Base-by-base conservation (phyloP, 257 asterid genomes). In the Ilex aquifolium region DNA sequence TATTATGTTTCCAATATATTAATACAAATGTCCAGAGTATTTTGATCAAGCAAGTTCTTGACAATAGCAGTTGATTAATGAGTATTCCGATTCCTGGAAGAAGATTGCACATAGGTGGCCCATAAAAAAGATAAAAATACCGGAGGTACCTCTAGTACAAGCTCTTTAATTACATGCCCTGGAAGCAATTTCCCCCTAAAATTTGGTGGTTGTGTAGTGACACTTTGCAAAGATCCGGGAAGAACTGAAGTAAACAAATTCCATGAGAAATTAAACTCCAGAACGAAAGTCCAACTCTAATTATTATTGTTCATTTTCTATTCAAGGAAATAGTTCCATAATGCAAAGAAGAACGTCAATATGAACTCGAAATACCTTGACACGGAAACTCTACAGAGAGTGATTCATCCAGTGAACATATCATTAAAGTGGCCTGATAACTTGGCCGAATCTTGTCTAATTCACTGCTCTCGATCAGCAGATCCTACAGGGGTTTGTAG, bases 391-490 rank as follows among this genome's bases (percentile, higher is more conserved):
- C 67, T 17, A 72, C 72, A 11, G 59, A 74, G 32, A 74, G 57
- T 6, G 69, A 66, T 52, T 73, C 63, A 64, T 84, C 84, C 13
- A 2, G 71, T 2, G 80, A 57, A 63, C 74, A 67, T 60, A 87
- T 67, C 59, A 39, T 40, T 48, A 84, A 65, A 0, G 74, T 62
- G 17, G 84, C 82, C 61, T 71, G 76, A 84, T 84, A 84, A 36
- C 60, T 72, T 16, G 91, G 95, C 10, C 80, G 77, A 70, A 82
- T 78, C 72, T 56, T 71, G 67, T 80, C 85, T 71, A 87, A 51
- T 11, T 60, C 70, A 32, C 57, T 54, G 71, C 75, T 76, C 67
- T 56, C 58, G 64, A 84, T 31, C 51, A 65, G 32, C 53, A 80
- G 8, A 27, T 70, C 75, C 95, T 84, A 59, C 57, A 69, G 17